Evolutionary conservation across 345 rosid genomes (phyloP).

Genomic region (Citrus inodora): DNA sequence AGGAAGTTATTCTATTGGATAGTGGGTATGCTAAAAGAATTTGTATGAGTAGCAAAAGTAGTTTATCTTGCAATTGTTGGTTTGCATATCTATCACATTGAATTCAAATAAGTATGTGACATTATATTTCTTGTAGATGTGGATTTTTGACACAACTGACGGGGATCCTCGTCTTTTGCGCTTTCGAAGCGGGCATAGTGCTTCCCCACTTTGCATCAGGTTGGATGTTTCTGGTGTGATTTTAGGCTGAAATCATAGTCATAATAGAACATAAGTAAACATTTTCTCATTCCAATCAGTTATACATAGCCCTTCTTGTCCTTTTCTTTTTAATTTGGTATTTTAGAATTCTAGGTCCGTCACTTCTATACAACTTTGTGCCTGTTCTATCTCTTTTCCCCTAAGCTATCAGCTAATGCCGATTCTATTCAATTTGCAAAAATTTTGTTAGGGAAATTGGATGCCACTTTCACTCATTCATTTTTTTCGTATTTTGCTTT

Average conservation of each 20-base stretch:
- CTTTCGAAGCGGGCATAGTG: constrained; percentile 97
- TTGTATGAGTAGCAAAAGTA: not conserved
- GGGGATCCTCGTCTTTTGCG: constrained; percentile 94
- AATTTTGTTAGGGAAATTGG: not conserved
- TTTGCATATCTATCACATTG: not conserved
- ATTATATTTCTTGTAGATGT: constrained; percentile 49
- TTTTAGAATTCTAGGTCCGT: not conserved
- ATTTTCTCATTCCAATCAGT: not conserved
- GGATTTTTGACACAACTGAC: constrained; percentile 96
- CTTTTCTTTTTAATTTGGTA: not conserved
- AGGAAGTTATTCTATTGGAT: not conserved
- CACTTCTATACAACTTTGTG: not conserved
- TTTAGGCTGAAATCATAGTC: not conserved
- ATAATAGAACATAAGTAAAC: not conserved
- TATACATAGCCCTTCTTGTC: not conserved
- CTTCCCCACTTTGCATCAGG: constrained; percentile 97
- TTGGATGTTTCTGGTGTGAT: constrained; percentile 12
- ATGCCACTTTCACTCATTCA: not conserved
- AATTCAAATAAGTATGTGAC: not conserved
- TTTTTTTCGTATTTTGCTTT: constrained; percentile 6
- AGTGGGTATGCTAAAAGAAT: not conserved
- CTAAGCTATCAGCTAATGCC: not conserved
- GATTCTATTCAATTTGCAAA: not conserved
- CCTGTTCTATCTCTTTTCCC: not conserved
- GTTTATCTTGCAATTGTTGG: not conserved